Evolutionary conservation across 176 grass and related monocot species (phyloP).

Genomic region (Rhynchospora tenuis): DNA sequence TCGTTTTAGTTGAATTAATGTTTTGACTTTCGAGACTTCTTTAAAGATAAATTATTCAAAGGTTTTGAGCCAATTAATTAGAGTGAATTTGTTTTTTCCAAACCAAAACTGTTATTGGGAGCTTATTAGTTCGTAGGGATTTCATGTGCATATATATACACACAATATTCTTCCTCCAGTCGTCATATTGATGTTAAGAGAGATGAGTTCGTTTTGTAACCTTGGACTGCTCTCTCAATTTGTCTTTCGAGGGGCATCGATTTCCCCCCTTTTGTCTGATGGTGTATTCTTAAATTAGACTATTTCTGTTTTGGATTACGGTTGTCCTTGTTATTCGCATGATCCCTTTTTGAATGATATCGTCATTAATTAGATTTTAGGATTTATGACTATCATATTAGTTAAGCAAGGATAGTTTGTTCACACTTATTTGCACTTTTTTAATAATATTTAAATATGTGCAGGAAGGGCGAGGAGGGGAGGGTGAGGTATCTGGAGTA

Average conservation of each 20-base stretch:
- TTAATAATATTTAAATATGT: not conserved
- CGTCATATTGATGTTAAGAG: not conserved
- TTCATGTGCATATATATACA: not conserved
- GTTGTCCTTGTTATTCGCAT: not conserved
- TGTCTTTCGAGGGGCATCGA: not conserved
- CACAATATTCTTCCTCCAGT: not conserved
- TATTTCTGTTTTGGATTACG: too few species aligned
- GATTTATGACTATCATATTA: not conserved
- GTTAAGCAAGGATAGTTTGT: not conserved
- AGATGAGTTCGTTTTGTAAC: too few species aligned
- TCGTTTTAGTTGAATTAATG: not conserved
- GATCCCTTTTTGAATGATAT: not conserved
- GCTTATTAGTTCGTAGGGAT: not conserved
- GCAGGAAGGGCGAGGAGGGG: conserved; percentile 35
- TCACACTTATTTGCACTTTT: not conserved
- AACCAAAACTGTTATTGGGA: not conserved
- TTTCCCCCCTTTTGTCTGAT: not conserved
- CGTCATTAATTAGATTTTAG: not conserved
- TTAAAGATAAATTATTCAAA: too few species aligned
- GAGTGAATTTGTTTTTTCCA: not conserved
- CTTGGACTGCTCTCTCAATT: not conserved
- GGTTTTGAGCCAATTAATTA: not conserved
- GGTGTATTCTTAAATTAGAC: not conserved
- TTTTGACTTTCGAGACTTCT: too few species aligned
- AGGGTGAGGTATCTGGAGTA: conserved; percentile 76